Evolutionary conservation across 129 eudicot species (phyloP).

Genomic region (Silybum marianum): DNA sequence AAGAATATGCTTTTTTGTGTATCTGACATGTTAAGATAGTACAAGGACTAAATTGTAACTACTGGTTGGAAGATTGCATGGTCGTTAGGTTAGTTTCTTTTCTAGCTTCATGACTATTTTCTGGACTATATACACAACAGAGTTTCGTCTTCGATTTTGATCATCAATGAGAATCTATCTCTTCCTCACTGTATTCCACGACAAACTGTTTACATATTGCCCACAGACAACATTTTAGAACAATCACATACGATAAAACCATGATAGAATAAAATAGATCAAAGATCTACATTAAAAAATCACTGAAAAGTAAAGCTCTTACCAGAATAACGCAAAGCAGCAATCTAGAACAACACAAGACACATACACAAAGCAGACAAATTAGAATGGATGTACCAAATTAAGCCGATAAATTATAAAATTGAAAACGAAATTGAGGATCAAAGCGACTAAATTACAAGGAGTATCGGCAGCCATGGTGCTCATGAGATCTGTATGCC

Average conservation of each 20-base stretch:
- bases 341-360: constrained; percentile 54
- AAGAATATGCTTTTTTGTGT: background rate
- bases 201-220: background rate
- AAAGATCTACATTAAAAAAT: background rate
- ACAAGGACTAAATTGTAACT: constrained; percentile 15
- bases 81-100: constrained; percentile 12
- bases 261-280: background rate
- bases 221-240: background rate
- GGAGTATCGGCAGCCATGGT: constrained; percentile 66
- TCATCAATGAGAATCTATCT: constrained; percentile 8
- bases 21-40: constrained; percentile 14
- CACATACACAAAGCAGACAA: constrained; percentile 8
- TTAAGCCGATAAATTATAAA: background rate
- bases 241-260: background rate
- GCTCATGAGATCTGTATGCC: constrained; percentile 88
- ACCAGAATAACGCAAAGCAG: constrained; percentile 83
- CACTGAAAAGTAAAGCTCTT: constrained; percentile 16
- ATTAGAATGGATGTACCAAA: background rate
- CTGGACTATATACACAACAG: constrained; percentile 1
- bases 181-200: background rate
- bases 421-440: background rate
- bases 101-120: constrained; percentile 1
- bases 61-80: background rate
- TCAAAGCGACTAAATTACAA: constrained; percentile 41
- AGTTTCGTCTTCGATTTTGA: background rate